phyloP scores from a whole-genome alignment of 2,329 filamentous ascomycete genomes.

The Calonectria montana region DNA sequence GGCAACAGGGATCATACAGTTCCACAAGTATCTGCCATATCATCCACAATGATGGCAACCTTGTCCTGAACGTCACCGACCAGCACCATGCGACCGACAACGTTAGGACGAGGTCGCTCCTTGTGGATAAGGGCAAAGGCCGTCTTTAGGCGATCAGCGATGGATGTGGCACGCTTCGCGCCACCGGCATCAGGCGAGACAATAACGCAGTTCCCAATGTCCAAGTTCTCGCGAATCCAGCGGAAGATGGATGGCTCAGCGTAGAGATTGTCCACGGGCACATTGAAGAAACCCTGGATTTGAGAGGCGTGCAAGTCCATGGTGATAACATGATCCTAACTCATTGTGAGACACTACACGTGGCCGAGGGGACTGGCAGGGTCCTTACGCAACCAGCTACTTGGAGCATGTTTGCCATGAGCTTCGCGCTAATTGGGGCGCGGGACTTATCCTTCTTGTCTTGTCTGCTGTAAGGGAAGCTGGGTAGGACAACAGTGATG shows the following conservation, averaged over 20 bases:
- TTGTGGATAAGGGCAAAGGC: slow-evolving; percentile 97
- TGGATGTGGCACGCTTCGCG: slow-evolving; percentile 92
- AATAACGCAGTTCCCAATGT: slow-evolving; percentile 87
- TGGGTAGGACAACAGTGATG: slow-evolving; percentile 95
- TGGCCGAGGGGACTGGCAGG: neutral
- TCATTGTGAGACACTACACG: slow-evolving; percentile 9
- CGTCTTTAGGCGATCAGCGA: slow-evolving; percentile 90
- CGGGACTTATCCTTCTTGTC: slow-evolving; percentile 96
- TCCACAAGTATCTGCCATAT: slow-evolving; percentile 97
- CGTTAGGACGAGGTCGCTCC: slow-evolving; percentile 86
- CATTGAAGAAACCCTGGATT: slow-evolving; percentile 96
- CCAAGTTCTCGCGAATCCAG: slow-evolving; percentile 90
- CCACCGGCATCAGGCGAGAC: slow-evolving; percentile 95
- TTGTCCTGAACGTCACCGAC: slow-evolving; percentile 93
- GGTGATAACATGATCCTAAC: slow-evolving; percentile 75
- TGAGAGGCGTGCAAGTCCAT: slow-evolving; percentile 96
- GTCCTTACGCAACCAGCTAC: slow-evolving; percentile 79
- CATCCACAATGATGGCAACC: slow-evolving; percentile 94
- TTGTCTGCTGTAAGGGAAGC: slow-evolving; percentile 95
- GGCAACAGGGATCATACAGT: slow-evolving; percentile 59
- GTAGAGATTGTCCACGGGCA: slow-evolving; percentile 82
- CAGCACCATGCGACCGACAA: slow-evolving; percentile 92
- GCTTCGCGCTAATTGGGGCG: slow-evolving; percentile 94
- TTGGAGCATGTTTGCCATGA: slow-evolving; percentile 98
- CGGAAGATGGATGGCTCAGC: slow-evolving; percentile 92